Percentiles rank a stretch among this genome's conserved stretches.
Conservation (phyloP, 441 rosid species). For the Aleurites moluccanus region DNA sequence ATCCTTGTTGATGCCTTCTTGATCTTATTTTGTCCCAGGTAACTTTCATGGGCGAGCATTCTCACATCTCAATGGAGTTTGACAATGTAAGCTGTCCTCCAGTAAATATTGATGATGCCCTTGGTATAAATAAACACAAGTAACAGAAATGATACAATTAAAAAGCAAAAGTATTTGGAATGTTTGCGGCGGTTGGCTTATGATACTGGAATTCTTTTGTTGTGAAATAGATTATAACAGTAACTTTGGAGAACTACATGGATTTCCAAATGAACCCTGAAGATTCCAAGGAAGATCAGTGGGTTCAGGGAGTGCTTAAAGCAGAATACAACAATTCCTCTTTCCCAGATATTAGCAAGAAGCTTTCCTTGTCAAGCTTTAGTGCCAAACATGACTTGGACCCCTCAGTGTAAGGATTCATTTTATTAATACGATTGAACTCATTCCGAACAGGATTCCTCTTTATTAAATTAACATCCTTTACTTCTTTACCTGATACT, state of each 20-base stretch:
- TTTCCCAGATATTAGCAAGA: conserved; percentile 34
- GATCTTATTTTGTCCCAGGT: conserved; percentile 49
- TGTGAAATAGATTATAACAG: conserved; percentile 76
- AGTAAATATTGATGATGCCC: conserved; percentile 10
- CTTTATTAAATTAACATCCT: conserved; percentile 20
- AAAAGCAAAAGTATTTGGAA: not conserved
- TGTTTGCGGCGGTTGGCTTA: conserved; percentile 23
- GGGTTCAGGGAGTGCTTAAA: conserved; percentile 39
- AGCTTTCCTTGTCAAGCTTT: conserved; percentile 40
- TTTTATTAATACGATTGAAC: conserved; percentile 19
- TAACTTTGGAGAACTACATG: conserved; percentile 79
- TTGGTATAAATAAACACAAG: conserved; percentile 13
- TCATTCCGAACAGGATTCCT: conserved; percentile 9
- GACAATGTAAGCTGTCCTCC: conserved; percentile 62
- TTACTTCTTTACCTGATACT: conserved; percentile 22
- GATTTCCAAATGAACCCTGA: conserved; percentile 48
- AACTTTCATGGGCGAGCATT: conserved; percentile 84
- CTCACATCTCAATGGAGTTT: conserved; percentile 85
- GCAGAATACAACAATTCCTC: conserved; percentile 32
- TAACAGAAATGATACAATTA: too few species aligned
- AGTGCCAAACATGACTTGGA: conserved; percentile 40
- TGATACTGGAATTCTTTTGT: conserved; percentile 26
- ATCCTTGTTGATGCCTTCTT: conserved; percentile 4
- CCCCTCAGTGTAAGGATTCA: conserved; percentile 47
- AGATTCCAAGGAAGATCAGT: conserved; percentile 42